These are phyloP conservation scores for Auriscalpium vulgare DNA, from an alignment of 768 basidiomycete genomes.

Conservation along the genomic window DNA sequence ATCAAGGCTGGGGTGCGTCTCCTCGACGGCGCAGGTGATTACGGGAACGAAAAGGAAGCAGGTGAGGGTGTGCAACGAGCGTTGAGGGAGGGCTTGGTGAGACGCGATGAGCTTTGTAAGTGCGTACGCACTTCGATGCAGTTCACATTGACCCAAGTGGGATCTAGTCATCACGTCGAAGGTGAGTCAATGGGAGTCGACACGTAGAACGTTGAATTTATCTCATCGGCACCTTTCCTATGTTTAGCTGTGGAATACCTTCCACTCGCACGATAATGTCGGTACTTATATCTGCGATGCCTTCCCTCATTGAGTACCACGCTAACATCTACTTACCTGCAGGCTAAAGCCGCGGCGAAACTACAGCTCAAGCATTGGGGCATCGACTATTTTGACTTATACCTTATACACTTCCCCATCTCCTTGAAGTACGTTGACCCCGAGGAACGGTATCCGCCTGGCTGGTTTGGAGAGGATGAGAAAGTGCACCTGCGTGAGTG, in stretches of 20 bases:
- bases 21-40: conserved; percentile 80
- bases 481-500: conserved; percentile 55
- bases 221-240: neutral
- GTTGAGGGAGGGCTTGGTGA: conserved; percentile 75
- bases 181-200: conserved; percentile 25
- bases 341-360: conserved; percentile 49
- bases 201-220: too few relatives aligned
- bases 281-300: conserved; percentile 16
- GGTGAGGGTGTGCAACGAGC: conserved; percentile 73
- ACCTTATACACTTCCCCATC: conserved; percentile 82
- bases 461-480: conserved; percentile 72
- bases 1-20: conserved; percentile 85
- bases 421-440: conserved; percentile 77
- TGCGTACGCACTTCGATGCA: conserved; percentile 6
- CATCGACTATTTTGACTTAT: conserved; percentile 76
- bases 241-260: conserved; percentile 77
- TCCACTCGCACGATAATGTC: conserved; percentile 73
- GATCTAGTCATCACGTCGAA: conserved; percentile 75
- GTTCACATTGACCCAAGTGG: neutral
- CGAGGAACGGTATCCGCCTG: conserved; percentile 67
- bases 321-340: neutral
- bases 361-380: conserved; percentile 77
- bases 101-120: conserved; percentile 82
- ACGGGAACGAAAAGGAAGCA: conserved; percentile 85
- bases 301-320: neutral